phyloP scores from a whole-genome alignment of 2,329 filamentous ascomycete genomes.

The Alternaria consortialis region DNA sequence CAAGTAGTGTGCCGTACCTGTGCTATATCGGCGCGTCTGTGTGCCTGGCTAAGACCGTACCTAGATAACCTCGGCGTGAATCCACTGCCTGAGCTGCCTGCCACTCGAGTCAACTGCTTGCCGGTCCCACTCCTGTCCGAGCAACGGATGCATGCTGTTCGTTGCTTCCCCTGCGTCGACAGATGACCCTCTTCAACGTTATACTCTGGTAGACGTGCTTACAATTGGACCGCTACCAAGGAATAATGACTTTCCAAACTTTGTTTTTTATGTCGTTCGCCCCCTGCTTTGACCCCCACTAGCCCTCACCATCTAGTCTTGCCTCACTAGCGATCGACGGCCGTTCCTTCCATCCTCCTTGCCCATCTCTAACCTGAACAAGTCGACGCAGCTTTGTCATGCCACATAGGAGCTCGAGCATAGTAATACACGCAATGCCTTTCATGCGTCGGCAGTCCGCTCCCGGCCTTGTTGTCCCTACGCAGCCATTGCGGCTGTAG shows the following conservation, averaged over 20 bases:
- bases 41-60: slow-evolving; percentile 5
- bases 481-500: not conserved
- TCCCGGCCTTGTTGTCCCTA: slow-evolving; percentile 4
- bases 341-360: slow-evolving; percentile 9
- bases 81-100: not conserved
- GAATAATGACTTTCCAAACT: not conserved
- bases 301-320: not conserved
- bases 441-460: slow-evolving; percentile 9
- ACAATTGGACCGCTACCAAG: not conserved
- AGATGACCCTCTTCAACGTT: not conserved
- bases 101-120: slow-evolving; percentile 4
- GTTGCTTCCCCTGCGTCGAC: not conserved
- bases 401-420: slow-evolving; percentile 8
- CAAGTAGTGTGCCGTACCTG: slow-evolving; percentile 3
- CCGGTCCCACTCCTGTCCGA: slow-evolving; percentile 1
- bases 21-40: slow-evolving; percentile 4
- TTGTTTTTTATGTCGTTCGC: slow-evolving; percentile 5
- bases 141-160: not conserved
- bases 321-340: slow-evolving; percentile 10
- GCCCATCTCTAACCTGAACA: slow-evolving; percentile 9
- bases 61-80: slow-evolving; percentile 2
- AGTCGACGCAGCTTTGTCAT: slow-evolving; percentile 7
- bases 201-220: not conserved
- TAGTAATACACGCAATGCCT: slow-evolving; percentile 9
- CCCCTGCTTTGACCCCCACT: not conserved